Conservation (phyloP, 2,329 filamentous ascomycete genomes). For the Fusarium torreyae region DNA sequence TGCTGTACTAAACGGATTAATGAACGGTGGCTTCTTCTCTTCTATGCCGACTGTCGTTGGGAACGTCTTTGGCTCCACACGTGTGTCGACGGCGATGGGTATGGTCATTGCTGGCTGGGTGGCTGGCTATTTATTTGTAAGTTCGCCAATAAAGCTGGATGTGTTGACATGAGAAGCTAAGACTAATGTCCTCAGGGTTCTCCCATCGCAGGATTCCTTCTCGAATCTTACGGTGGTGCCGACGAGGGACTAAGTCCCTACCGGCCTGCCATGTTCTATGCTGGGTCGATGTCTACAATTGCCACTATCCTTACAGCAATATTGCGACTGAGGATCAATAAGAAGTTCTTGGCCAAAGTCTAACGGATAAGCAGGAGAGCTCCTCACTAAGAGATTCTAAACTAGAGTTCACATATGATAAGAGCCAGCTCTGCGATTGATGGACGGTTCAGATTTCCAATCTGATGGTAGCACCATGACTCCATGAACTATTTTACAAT, state of each 20-base stretch:
- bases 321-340: slow-evolving; percentile 30
- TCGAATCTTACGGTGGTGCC: slow-evolving; percentile 68
- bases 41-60: slow-evolving; percentile 75
- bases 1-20: slow-evolving; percentile 71
- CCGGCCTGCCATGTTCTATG: slow-evolving; percentile 74
- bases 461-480: neutral
- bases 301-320: slow-evolving; percentile 24
- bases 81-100: slow-evolving; percentile 70
- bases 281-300: slow-evolving; percentile 55
- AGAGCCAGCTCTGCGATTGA: too few species aligned
- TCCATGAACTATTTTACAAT: too few species aligned
- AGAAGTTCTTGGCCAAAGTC: slow-evolving; percentile 11
- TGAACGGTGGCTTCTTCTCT: slow-evolving; percentile 75
- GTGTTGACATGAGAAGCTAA: rapidly evolving
- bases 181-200: slow-evolving; percentile 59
- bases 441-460: neutral
- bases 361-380: neutral
- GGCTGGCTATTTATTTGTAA: slow-evolving; percentile 72
- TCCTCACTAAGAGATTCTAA: too few species aligned
- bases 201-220: slow-evolving; percentile 73
- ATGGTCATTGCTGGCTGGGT: slow-evolving; percentile 75
- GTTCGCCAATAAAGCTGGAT: slow-evolving; percentile 26
- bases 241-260: slow-evolving; percentile 66
- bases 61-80: slow-evolving; percentile 70
- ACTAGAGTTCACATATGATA: too few species aligned